Base-by-base conservation (phyloP, 2,329 filamentous ascomycete species). In the Cucurbitaria berberidis region DNA sequence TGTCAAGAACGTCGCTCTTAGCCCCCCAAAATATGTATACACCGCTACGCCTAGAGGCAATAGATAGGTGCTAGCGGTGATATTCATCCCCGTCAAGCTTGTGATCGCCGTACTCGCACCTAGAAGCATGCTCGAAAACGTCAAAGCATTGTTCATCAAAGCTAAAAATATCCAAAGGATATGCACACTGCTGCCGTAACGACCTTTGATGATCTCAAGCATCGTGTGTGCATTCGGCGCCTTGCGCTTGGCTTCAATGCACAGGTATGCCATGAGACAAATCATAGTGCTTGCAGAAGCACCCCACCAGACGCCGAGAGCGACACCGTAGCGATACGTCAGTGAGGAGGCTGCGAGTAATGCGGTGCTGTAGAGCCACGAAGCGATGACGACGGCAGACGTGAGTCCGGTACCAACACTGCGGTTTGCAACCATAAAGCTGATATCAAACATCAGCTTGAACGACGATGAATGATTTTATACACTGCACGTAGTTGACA, bases 251-350 rank as follows among this genome's bases (percentile, higher is more conserved):
- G 79, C 82, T 0, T 77, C 78, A 10, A 84, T 82, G 0, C 80
- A 81, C 1, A 83, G 66, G 0, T 83, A 56, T 0, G 82, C 76
- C 43, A 84, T 84, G 63, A 84, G 82, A 0, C 82, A 80, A 38
- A 84, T 84, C 80, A 83, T 83, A 0, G 81, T 80, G 9, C 78
- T 81, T 44, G 80, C 82, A 1, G 82, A 83, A 40, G 81, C 82
- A 2, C 81, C 63, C 39, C 60, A 85, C 82, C 82, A 85, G 48
- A 85, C 84, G 0, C 82, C 82, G 0, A 82, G 82, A 1, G 81
- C 79, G 1, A 84, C 73, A 0, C 83, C 83, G 60, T 82, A 22
- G 29, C 84, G 84, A 0, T 39, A 39, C 4, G 81, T 82, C 0
- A 84, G 80, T 2, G 82, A 72, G 0, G 76, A 76, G 9, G 79